Evolutionary conservation across 2,329 filamentous ascomycete species (phyloP).

Genomic region (Claviceps spartinae): DNA sequence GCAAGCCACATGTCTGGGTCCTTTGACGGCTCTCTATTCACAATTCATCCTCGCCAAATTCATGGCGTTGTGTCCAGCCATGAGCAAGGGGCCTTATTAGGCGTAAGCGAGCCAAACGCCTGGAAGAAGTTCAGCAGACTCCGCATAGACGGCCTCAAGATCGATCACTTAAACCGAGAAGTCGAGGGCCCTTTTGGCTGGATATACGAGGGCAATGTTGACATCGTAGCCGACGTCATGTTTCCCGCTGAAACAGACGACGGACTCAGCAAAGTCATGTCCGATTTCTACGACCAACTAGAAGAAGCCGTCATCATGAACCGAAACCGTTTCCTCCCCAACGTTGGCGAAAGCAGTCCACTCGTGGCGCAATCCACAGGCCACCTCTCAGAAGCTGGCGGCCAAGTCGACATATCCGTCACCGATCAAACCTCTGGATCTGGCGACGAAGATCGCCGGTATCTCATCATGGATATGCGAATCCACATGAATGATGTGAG

Average conservation of each 20-base stretch:
- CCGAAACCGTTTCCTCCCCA: slow-evolving; percentile 48
- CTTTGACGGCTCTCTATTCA: slow-evolving; percentile 91
- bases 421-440: slow-evolving; percentile 6
- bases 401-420: slow-evolving; percentile 5
- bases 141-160: slow-evolving; percentile 83
- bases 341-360: slow-evolving; percentile 20
- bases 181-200: slow-evolving; percentile 91
- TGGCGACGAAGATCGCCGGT: slow-evolving; percentile 53
- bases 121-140: slow-evolving; percentile 97
- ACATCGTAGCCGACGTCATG: slow-evolving; percentile 92
- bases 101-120: slow-evolving; percentile 50
- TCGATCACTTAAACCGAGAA: slow-evolving; percentile 89
- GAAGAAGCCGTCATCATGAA: slow-evolving; percentile 83
- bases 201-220: slow-evolving; percentile 95
- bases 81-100: slow-evolving; percentile 38
- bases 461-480: slow-evolving; percentile 86
- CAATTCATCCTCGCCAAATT: slow-evolving; percentile 85
- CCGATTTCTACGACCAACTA: slow-evolving; percentile 92
- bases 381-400: slow-evolving; percentile 19
- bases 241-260: slow-evolving; percentile 81
- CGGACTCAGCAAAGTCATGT: slow-evolving; percentile 83
- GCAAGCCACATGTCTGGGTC: slow-evolving; percentile 94
- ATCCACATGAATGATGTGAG: slow-evolving; percentile 91
- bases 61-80: slow-evolving; percentile 58
- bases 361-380: slow-evolving; percentile 16